Percentiles rank a stretch among this genome's conserved stretches.
Evolutionary conservation across 2,329 filamentous ascomycete genomes (phyloP).

Genomic region (Xylariomycetidae sp.): DNA sequence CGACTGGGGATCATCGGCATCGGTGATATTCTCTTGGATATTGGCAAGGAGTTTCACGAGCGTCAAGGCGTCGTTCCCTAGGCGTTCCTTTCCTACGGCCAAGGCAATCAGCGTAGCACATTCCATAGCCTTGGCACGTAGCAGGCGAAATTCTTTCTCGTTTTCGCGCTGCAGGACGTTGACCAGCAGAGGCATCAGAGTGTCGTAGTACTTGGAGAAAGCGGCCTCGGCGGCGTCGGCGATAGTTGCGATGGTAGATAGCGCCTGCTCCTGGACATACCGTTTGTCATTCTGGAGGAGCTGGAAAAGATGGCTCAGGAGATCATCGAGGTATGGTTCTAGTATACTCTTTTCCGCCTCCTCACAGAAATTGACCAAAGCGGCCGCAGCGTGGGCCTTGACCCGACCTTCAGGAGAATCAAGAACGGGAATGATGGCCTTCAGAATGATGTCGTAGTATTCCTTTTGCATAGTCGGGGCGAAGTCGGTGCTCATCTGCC

Average conservation of each 20-base stretch:
- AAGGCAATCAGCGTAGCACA: slow-evolving; percentile 94
- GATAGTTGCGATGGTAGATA: slow-evolving; percentile 97
- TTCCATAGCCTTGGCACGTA: slow-evolving; percentile 98
- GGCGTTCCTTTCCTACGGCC: slow-evolving; percentile 88
- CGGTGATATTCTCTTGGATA: slow-evolving; percentile 82
- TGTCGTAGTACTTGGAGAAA: slow-evolving; percentile 93
- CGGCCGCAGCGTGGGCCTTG: slow-evolving; percentile 95
- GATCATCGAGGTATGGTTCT: slow-evolving; percentile 86
- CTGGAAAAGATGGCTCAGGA: slow-evolving; percentile 79
- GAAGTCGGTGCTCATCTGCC: slow-evolving; percentile 99
- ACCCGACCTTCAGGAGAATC: slow-evolving; percentile 87
- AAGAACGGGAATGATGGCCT: slow-evolving; percentile 87
- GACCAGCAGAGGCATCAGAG: slow-evolving; percentile 90
- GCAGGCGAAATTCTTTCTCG: slow-evolving; percentile 85
- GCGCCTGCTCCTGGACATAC: slow-evolving; percentile 94
- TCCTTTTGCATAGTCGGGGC: slow-evolving; percentile 97
- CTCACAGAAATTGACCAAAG: slow-evolving; percentile 97
- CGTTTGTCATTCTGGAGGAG: slow-evolving; percentile 88
- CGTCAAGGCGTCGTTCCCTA: slow-evolving; percentile 80
- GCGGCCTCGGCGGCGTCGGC: slow-evolving; percentile 96
- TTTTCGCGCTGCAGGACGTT: slow-evolving; percentile 85
- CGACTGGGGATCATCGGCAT: slow-evolving; percentile 90
- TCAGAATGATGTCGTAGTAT: slow-evolving; percentile 82
- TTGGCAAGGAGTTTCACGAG: slow-evolving; percentile 82
- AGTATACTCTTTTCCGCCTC: slow-evolving; percentile 90